Evolutionary conservation across 768 basidiomycete species (phyloP).

Genomic region (Macrolepiota albuminosa): DNA sequence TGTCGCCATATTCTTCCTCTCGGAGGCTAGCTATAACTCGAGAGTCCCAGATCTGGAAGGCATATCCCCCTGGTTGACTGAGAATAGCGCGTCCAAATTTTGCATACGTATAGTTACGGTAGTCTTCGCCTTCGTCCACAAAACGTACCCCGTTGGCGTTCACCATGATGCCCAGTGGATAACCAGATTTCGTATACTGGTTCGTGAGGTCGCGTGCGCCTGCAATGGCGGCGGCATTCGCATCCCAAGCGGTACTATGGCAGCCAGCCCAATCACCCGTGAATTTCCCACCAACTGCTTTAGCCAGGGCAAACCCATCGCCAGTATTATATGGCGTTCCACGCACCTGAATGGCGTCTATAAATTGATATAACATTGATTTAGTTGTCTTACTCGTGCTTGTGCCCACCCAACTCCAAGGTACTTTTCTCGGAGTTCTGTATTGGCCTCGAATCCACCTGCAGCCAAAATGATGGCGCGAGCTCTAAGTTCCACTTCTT

Average conservation of each 20-base stretch:
- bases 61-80: conserved; percentile 50
- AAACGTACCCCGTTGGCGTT: conserved; percentile 55
- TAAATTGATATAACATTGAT: not conserved
- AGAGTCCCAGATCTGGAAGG: conserved; percentile 64
- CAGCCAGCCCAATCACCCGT: conserved; percentile 68
- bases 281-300: conserved; percentile 46
- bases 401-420: conserved; percentile 56
- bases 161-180: conserved; percentile 68
- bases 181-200: conserved; percentile 71
- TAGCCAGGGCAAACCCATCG: conserved; percentile 55
- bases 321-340: conserved; percentile 71
- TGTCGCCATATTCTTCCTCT: conserved; percentile 63
- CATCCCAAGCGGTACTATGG: conserved; percentile 71
- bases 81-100: conserved; percentile 61
- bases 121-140: conserved; percentile 71
- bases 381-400: conserved; percentile 40
- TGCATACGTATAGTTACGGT: conserved; percentile 70
- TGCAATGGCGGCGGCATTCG: conserved; percentile 43
- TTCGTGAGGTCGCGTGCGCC: conserved; percentile 61
- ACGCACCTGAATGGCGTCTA: conserved; percentile 40
- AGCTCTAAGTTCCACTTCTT: conserved; percentile 30
- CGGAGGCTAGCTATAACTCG: conserved; percentile 40
- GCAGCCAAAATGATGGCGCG: conserved; percentile 55
- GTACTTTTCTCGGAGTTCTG: conserved; percentile 43
- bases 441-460: conserved; percentile 63